Base-by-base conservation (phyloP, 2,329 filamentous ascomycete species). In the Mycosphaerelloides madeirae region DNA sequence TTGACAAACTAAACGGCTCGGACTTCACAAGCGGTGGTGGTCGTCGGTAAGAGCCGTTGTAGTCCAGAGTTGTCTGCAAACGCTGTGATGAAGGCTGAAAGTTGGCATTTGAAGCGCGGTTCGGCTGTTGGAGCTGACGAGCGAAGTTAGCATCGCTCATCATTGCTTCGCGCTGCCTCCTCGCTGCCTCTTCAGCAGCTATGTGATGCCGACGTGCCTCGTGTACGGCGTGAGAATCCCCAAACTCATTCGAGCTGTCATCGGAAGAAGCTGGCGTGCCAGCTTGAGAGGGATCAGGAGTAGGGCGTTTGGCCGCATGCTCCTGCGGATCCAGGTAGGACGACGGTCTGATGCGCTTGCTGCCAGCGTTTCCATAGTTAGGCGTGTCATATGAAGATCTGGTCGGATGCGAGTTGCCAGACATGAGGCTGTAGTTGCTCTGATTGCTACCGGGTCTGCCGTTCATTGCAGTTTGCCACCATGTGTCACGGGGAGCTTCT, bases 31-130 rank as follows among this genome's bases (percentile, higher is more conserved):
- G 46, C n/a, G 48, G 53, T 5, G 50, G 44, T n/a, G 57, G 57
- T 31, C 54, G 51, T 15, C 48, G 44, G 41, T 52, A 59, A 6
- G 50, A 44, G 31, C 61, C 60, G 33, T 54, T 52, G 32, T 53
- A 48, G 33, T 52, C 49, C n/a, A 64, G 31, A 3, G 61, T 64
- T 7, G 59, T 63, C 39, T 64, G 61, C 12, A 62, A 43, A 13
- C 54, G 52, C 32, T 55, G 43, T 7, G 56, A 53, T 8, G 54
- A 61, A 36, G 55, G 55, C 41, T 52, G 29, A 9, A 50, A 46
- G 18, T 46, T 28, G 29, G 46, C 31, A 16, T 29, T 38, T 16
- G 31, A 41, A 16, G 48, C 40, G 28, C 34, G 14, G 16, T 22
- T 29, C 33, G 20, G 43, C 46, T 60, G 57, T 29, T 50, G 56